Percentiles rank a stretch among this genome's conserved stretches.
Conservation (phyloP, 768 basidiomycete genomes). For the Pholiota conissans region DNA sequence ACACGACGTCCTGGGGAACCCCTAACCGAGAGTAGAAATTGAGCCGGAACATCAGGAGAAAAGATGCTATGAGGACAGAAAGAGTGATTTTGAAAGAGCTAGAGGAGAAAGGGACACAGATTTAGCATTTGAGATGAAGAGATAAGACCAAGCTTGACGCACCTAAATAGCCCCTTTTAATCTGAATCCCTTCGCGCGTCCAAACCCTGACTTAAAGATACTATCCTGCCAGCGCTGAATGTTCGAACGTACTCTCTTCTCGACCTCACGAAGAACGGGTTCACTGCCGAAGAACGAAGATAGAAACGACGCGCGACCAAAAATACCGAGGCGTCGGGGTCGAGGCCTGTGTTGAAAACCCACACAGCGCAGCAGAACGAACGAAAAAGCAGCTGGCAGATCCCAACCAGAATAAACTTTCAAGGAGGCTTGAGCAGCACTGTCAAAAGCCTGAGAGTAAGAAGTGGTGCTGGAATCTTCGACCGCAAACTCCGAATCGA, state of each 20-base stretch:
- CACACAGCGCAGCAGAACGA: not conserved
- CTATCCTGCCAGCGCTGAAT: not conserved
- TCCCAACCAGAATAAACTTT: not conserved
- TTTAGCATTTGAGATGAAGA: too few species aligned
- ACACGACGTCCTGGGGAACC: constrained; percentile 16
- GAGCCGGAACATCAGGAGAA: not conserved
- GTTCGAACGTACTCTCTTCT: not conserved
- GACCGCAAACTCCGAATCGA: not conserved
- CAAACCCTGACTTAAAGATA: not conserved
- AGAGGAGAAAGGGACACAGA: too few species aligned
- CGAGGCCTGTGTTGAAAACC: too few species aligned
- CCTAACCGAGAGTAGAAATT: constrained; percentile 11
- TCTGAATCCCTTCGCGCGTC: not conserved
- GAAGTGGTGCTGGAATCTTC: not conserved
- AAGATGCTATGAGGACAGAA: not conserved
- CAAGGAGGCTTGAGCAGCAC: not conserved
- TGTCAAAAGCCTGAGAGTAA: not conserved
- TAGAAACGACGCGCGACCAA: not conserved
- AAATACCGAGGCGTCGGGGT: not conserved
- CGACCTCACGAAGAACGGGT: not conserved
- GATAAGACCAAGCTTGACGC: too few species aligned
- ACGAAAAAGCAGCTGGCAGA: not conserved
- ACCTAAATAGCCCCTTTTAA: not conserved
- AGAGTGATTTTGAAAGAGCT: not conserved
- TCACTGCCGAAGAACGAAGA: not conserved